Conservation (phyloP, 768 basidiomycete species). For the Tylopilus rubrobrunneus region DNA sequence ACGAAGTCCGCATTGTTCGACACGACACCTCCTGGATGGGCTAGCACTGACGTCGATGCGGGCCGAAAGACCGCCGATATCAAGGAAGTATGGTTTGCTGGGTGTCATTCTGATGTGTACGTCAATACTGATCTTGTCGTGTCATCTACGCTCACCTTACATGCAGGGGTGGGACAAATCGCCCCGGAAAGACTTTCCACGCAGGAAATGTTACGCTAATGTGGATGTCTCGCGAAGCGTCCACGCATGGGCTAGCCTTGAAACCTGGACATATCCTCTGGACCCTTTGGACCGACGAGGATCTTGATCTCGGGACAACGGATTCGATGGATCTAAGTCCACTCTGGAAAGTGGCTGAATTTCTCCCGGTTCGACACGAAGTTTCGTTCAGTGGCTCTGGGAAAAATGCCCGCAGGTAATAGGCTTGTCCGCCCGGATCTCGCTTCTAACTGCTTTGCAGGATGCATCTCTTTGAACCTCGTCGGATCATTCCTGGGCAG, state of each 20-base stretch:
- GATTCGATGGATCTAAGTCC: constrained; percentile 1
- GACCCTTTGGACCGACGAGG: constrained; percentile 8
- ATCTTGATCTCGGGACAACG: neutral
- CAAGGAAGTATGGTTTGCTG: constrained; percentile 8
- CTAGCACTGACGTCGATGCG: neutral
- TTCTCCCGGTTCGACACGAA: constrained; percentile 5
- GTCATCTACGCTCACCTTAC: neutral
- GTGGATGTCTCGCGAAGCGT: constrained; percentile 6
- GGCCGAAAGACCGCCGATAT: neutral
- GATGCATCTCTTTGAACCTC: constrained; percentile 3
- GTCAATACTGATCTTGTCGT: neutral
- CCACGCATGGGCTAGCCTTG: neutral
- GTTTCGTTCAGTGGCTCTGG: constrained; percentile 5
- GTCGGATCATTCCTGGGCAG: constrained; percentile 7
- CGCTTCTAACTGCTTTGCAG: neutral
- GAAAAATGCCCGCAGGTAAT: constrained; percentile 1
- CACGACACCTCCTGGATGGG: neutral
- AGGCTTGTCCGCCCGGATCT: neutral
- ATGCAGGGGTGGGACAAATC: constrained; percentile 4
- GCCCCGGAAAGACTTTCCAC: constrained; percentile 1
- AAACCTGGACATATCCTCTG: constrained; percentile 3
- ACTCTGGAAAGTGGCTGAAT: constrained; percentile 1
- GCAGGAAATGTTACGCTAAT: constrained; percentile 6
- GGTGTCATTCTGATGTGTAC: constrained; percentile 6
- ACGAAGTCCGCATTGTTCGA: neutral